phyloP scores from a whole-genome alignment of 2,329 filamentous ascomycete genomes.

The Fulvia fulva region DNA sequence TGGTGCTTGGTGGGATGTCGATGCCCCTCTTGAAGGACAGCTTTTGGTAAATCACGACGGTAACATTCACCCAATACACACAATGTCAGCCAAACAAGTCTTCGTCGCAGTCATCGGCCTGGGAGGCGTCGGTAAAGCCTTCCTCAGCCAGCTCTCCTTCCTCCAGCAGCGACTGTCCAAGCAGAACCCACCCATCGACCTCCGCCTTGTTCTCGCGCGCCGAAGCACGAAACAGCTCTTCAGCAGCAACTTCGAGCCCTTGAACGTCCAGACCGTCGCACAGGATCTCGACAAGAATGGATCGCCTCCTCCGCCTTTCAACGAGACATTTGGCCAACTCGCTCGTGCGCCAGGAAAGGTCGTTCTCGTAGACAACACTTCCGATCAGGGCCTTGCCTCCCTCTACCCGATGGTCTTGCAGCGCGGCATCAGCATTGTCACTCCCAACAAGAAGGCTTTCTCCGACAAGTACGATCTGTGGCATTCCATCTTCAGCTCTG shows the following conservation, averaged over 20 bases:
- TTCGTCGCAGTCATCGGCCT: constrained; percentile 57
- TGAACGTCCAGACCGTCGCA: constrained; percentile 60
- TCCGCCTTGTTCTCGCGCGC: constrained; percentile 78
- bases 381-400: constrained; percentile 78
- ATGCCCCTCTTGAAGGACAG: background rate
- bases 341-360: constrained; percentile 71
- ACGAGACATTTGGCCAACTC: constrained; percentile 74
- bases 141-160: constrained; percentile 73
- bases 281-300: constrained; percentile 59
- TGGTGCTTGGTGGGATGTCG: background rate
- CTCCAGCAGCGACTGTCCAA: constrained; percentile 58
- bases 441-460: constrained; percentile 98
- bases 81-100: constrained; percentile 23
- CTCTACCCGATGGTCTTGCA: constrained; percentile 77
- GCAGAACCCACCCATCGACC: constrained; percentile 55
- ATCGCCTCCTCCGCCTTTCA: constrained; percentile 61
- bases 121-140: constrained; percentile 88
- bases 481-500: constrained; percentile 78
- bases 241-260: constrained; percentile 65
- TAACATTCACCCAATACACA: background rate
- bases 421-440: constrained; percentile 84
- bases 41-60: background rate
- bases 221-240: constrained; percentile 81
- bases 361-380: constrained; percentile 92
- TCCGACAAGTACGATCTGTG: constrained; percentile 76